A percentile compares a stretch with the other conserved stretches of the same genome.
Conservation (phyloP, 306 rosid species). For the Vachellia collinsii region DNA sequence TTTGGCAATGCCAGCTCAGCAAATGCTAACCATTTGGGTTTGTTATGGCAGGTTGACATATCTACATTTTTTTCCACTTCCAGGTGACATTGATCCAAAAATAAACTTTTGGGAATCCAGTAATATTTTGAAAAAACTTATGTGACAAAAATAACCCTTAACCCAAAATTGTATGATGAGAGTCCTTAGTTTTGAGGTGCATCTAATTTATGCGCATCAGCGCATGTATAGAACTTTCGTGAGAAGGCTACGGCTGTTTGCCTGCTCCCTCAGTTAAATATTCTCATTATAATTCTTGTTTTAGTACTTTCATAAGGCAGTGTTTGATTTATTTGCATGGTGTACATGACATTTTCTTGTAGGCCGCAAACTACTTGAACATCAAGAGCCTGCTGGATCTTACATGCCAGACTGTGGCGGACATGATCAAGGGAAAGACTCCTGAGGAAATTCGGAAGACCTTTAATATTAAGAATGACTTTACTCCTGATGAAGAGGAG, state of each 20-base stretch:
- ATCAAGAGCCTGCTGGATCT: slow-evolving; percentile 76
- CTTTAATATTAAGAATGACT: slow-evolving; percentile 78
- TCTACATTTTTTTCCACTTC: no score
- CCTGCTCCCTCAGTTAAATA: neutral
- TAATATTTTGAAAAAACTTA: no score
- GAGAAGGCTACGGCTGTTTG: neutral
- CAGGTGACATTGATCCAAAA: no score
- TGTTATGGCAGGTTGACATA: no score
- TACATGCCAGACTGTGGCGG: slow-evolving; percentile 79
- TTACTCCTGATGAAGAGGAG: slow-evolving; percentile 80
- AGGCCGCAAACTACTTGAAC: slow-evolving; percentile 89
- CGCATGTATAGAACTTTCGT: neutral
- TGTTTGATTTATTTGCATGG: neutral
- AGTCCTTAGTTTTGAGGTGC: neutral
- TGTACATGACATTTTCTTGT: slow-evolving; percentile 19
- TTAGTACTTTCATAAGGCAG: neutral
- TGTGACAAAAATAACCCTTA: no score
- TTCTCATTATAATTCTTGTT: neutral
- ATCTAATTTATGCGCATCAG: neutral
- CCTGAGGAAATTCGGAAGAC: slow-evolving; percentile 81
- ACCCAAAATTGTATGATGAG: neutral
- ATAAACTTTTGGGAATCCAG: no score
- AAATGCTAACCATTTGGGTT: no score
- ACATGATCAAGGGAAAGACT: slow-evolving; percentile 85
- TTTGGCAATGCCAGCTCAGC: no score